Evolutionary conservation across 805 yeast genomes (phyloP).

Genomic region (Candida taoyuanica): DNA sequence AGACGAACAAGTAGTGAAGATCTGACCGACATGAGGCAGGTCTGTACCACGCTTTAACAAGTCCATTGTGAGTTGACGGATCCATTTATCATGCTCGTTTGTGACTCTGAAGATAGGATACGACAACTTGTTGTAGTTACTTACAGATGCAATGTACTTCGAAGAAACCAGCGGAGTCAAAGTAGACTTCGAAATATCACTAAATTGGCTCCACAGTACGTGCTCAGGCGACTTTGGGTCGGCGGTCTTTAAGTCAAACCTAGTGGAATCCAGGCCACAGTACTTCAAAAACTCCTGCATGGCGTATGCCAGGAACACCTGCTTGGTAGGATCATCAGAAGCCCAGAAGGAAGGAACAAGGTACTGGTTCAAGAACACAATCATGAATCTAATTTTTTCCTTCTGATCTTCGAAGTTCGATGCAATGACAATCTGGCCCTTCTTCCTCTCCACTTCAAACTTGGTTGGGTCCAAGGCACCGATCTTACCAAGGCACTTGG

Average conservation of each 20-base stretch:
- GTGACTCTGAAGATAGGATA: conserved; percentile 64
- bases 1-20: conserved; percentile 60
- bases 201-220: conserved; percentile 56
- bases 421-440: conserved; percentile 44
- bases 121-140: conserved; percentile 37
- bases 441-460: conserved; percentile 39
- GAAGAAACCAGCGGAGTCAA: conserved; percentile 73
- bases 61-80: conserved; percentile 63
- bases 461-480: conserved; percentile 72
- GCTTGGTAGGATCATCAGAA: conserved; percentile 80
- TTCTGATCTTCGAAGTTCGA: conserved; percentile 56
- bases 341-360: conserved; percentile 88
- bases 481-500: conserved; percentile 65
- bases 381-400: conserved; percentile 64
- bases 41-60: conserved; percentile 41
- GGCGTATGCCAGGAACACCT: conserved; percentile 76
- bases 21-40: conserved; percentile 29
- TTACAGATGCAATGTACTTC: conserved; percentile 51
- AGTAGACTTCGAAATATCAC: conserved; percentile 64
- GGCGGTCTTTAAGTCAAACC: conserved; percentile 28
- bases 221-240: conserved; percentile 27
- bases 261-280: conserved; percentile 42
- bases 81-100: conserved; percentile 65
- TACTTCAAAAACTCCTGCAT: conserved; percentile 81
- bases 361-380: conserved; percentile 57